phyloP scores from a whole-genome alignment of 768 basidiomycete species.

The Mycena belliarum region DNA sequence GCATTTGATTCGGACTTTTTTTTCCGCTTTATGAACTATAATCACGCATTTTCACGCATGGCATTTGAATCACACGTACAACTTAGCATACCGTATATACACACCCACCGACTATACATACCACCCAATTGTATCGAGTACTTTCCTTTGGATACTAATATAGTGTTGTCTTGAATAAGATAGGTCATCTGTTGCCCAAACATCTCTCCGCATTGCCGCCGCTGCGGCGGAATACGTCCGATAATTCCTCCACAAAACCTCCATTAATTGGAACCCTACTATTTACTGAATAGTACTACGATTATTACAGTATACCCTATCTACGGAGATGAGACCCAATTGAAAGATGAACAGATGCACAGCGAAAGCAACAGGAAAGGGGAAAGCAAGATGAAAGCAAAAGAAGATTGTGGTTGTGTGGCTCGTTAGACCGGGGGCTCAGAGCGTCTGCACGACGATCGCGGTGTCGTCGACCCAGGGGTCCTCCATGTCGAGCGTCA shows the following conservation, averaged over 20 bases:
- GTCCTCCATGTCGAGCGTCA: conserved; percentile 65
- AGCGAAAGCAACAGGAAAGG: not conserved
- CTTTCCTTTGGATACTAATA: not conserved
- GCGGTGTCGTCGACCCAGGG: conserved; percentile 73
- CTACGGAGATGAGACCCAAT: not conserved
- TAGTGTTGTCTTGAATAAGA: not conserved
- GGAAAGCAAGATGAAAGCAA: conserved; percentile 6
- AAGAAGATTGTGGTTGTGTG: not conserved
- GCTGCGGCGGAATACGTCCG: no score
- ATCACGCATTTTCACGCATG: not conserved
- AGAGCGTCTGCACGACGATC: conserved; percentile 63
- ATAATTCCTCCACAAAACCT: not conserved
- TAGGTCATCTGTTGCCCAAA: no score
- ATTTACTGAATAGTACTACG: not conserved
- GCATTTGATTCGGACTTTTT: not conserved
- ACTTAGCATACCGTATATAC: not conserved
- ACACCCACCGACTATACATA: not conserved
- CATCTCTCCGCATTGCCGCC: no score
- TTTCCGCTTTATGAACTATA: no score
- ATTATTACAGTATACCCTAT: not conserved
- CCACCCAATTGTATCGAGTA: not conserved
- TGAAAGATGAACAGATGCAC: not conserved
- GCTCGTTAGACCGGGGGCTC: no score
- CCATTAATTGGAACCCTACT: not conserved
- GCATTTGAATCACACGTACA: not conserved